Evolutionary conservation across 2,329 filamentous ascomycete genomes (phyloP), one percentile per base, ranked within the genome.

Genomic region (Dothideomycetidae sp.): DNA sequence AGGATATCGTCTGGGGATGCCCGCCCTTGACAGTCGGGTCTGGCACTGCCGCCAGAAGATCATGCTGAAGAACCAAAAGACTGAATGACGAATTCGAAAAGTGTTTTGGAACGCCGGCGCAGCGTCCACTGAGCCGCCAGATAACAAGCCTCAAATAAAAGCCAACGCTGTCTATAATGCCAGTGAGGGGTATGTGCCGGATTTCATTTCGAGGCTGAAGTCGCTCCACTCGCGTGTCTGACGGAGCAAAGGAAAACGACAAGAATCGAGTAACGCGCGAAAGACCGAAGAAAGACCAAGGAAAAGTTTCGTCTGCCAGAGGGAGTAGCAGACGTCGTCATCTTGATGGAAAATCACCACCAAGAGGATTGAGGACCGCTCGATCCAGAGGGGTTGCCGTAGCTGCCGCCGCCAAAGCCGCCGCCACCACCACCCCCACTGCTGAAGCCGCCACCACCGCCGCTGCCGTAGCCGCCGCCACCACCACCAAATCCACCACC

Each of bases 371-470:
- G 50, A 33, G 42, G 41, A 53, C 72, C 71, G 42, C 72, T 72
- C 38, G 58, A 66, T 47, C 70, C 70, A 47, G 70, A 68, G 50
- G 78, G 77, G 62, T 81, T 78, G 58, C 78, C 78, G 61, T 81
- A 81, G 59, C 72, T 60, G 43, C 72, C 62, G 31, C 67, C 62
- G 40, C 59, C 53, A 39, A 58, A 57, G 41, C 60, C 57, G 37
- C 57, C 54, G 29, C 63, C 61, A 40, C 62, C 63, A 29, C 59
- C 53, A 42, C 58, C 61, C 37, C 64, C 58, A 31, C 57, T 51
- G 31, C 40, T 40, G 37, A 39, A 44, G 37, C 60, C 56, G 42
- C 64, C 64, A 34, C 49, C 39, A 16, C 41, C 42, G 38, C 59
- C 59, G 46, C 56, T 65, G 46, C 66, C 64, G 44, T 67, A 60